Conservation (phyloP, 306 rosid genomes). For the Rosa persica region DNA sequence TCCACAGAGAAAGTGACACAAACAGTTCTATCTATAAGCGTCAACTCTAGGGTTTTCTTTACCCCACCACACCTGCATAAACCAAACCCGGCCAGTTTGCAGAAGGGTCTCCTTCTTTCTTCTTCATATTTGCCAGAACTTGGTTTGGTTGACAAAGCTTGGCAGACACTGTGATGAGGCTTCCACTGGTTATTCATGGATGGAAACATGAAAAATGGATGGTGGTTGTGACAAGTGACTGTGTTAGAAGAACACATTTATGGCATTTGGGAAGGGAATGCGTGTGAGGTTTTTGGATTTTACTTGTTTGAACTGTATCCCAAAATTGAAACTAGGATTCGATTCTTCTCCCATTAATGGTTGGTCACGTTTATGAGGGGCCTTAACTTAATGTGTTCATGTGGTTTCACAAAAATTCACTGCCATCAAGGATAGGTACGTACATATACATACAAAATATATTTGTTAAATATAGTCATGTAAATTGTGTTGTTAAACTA, state of each 20-base stretch:
- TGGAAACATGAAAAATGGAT: not conserved
- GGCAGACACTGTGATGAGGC: conserved; percentile 10
- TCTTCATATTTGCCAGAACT: conserved; percentile 18
- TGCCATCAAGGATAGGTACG: not conserved
- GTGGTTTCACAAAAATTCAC: not conserved
- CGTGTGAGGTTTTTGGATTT: conserved; percentile 31
- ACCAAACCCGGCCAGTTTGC: not conserved
- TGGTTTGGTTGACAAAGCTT: conserved; percentile 8
- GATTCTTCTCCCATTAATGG: conserved; percentile 17
- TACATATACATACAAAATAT: not conserved
- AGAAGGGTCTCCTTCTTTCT: not conserved
- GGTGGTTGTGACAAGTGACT: conserved; percentile 21
- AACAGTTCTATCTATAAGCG: conserved; percentile 3
- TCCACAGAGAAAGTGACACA: conserved; percentile 12
- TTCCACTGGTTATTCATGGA: not conserved
- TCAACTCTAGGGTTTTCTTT: not conserved
- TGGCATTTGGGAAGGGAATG: conserved; percentile 10
- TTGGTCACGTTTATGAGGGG: conserved; percentile 25
- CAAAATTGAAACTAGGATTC: not conserved
- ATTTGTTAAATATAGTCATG: not conserved
- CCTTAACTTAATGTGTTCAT: not conserved
- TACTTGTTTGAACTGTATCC: conserved; percentile 21
- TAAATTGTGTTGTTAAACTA: not conserved
- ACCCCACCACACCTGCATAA: not conserved
- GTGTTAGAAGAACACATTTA: conserved; percentile 1